Evolutionary conservation across 352 stramenopile species (phyloP), one percentile per base, ranked within the genome.

Genomic region (Vaucheria bursata): DNA sequence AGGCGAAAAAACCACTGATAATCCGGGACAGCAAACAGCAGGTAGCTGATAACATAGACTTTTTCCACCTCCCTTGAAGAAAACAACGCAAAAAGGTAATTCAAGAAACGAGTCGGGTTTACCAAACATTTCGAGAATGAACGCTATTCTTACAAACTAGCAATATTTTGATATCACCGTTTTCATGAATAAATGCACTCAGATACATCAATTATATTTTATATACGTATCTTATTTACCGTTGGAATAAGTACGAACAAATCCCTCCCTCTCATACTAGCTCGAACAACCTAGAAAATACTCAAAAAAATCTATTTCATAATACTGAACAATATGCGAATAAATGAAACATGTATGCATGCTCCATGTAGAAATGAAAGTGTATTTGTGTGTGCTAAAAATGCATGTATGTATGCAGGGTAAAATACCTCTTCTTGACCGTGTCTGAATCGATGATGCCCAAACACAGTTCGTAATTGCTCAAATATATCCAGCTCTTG

Each of bases 181-280:
- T n/a, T n/a, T n/a, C n/a, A n/a, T n/a, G n/a, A n/a, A n/a, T n/a
- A n/a, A n/a, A n/a, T n/a, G n/a, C n/a, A n/a, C n/a, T n/a, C n/a
- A n/a, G n/a, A n/a, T n/a, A n/a, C n/a, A n/a, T n/a, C n/a, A n/a
- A n/a, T n/a, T n/a, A n/a, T n/a, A n/a, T n/a, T n/a, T n/a, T n/a
- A n/a, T n/a, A n/a, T n/a, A n/a, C n/a, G n/a, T n/a, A 59, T 59
- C 18, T 59, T 18, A 7, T 34, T 68, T 7, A 68, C 53, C 53
- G 96, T 99, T 5, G 95, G 96, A 95, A 99, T 99, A 5, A 99
- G 86, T 6, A 98, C 93, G 81, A 99, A 99, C 25, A 97, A 92
- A 85, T 99, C 96, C 25, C 88, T 85, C 5, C 91, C 87, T 65
- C 86, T 82, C 79, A 99, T 92, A 32, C 93, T 88, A 69, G 93